Conservation (phyloP, 148 eudicot genomes). For the Fallopia convolvulus region DNA sequence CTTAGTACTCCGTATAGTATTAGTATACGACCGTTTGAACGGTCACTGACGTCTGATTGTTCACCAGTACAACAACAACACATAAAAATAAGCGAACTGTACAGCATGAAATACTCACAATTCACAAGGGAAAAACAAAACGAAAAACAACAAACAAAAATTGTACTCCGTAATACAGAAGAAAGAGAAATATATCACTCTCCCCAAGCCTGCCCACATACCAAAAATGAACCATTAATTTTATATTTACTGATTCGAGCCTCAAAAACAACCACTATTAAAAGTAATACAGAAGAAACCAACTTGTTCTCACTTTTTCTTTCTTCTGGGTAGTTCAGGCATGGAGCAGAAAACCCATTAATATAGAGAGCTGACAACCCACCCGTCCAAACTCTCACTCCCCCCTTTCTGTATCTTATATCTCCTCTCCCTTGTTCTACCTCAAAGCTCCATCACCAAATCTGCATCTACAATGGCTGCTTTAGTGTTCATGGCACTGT, state of each 20-base stretch:
- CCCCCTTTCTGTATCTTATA: not conserved
- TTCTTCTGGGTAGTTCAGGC: not conserved
- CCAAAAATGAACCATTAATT: not conserved
- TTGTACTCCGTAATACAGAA: no score
- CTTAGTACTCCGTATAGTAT: no score
- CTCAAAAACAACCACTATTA: not conserved
- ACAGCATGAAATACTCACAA: no score
- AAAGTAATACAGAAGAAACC: no score
- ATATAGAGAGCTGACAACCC: not conserved
- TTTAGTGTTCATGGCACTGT: constrained; percentile 3
- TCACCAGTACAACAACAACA: no score
- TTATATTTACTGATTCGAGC: not conserved
- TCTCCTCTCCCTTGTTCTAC: not conserved
- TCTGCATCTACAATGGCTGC: constrained; percentile 12
- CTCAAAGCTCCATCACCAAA: not conserved
- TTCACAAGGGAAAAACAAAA: no score
- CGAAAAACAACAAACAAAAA: no score
- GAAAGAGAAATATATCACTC: not conserved
- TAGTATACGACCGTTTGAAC: no score
- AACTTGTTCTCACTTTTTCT: not conserved
- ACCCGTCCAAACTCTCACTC: not conserved
- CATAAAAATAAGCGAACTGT: no score
- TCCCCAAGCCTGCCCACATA: not conserved
- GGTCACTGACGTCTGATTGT: no score
- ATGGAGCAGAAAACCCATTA: not conserved